Conservation (phyloP, 768 basidiomycete genomes). For the Lentinus tigrinus region DNA sequence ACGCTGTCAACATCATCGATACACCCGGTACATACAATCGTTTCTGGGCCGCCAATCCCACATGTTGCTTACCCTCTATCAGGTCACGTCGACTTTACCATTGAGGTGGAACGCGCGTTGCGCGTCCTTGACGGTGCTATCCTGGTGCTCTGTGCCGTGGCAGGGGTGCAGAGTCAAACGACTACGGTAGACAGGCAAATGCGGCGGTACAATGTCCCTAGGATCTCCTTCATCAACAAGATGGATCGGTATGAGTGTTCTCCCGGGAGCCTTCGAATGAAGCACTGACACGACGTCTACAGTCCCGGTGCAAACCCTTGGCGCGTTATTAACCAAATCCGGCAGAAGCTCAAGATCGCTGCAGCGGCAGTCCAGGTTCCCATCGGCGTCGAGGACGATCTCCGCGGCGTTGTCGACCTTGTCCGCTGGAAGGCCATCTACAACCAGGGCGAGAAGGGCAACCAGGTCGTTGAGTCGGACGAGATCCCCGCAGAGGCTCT, state of each 20-base stretch:
- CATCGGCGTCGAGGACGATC: conserved; percentile 85
- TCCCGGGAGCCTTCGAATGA: not conserved
- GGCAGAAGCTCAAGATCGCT: conserved; percentile 85
- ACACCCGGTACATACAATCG: conserved; percentile 69
- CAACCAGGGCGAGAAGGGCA: conserved; percentile 91
- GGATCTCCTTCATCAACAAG: conserved; percentile 97
- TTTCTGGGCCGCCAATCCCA: no score
- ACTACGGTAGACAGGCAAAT: conserved; percentile 99
- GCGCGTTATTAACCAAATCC: conserved; percentile 90
- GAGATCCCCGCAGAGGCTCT: conserved; percentile 82
- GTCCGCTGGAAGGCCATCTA: conserved; percentile 94
- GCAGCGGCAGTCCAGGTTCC: conserved; percentile 97
- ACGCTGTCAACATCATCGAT: conserved; percentile 97
- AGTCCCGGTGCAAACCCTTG: conserved; percentile 98
- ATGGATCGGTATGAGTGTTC: conserved; percentile 76
- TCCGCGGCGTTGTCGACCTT: conserved; percentile 90
- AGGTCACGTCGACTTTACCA: conserved; percentile 99
- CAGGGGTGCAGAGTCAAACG: conserved; percentile 97
- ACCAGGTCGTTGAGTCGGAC: conserved; percentile 74
- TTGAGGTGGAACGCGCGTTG: conserved; percentile 96
- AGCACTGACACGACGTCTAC: not conserved
- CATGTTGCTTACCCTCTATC: no score
- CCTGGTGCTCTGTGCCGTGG: conserved; percentile 93
- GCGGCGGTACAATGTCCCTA: conserved; percentile 93
- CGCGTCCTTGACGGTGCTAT: conserved; percentile 97